phyloP scores from a whole-genome alignment of 148 eudicot species.

The Nepenthes gracilis region DNA sequence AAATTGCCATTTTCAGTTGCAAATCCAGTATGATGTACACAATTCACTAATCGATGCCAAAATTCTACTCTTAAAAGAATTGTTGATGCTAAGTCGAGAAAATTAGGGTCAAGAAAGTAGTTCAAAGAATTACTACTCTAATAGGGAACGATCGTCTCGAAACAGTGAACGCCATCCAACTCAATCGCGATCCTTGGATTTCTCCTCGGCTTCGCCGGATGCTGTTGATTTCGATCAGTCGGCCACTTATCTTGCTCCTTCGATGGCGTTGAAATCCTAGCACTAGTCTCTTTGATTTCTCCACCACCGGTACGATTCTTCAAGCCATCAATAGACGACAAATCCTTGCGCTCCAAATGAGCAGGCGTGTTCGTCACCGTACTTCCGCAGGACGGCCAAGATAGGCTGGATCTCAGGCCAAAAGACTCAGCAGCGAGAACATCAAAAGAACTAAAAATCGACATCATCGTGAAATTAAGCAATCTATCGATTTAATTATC shows the following conservation, averaged over 20 bases:
- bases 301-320: not conserved
- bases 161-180: slow-evolving; percentile 47
- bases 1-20: no score
- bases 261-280: slow-evolving; percentile 1
- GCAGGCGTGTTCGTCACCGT: not conserved
- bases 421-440: slow-evolving; percentile 24
- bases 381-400: not conserved
- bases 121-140: not conserved
- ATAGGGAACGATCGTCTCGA: slow-evolving; percentile 39
- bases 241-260: not conserved
- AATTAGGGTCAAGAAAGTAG: no score
- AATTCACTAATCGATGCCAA: no score
- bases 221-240: not conserved
- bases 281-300: slow-evolving; percentile 6
- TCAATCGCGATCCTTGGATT: slow-evolving; percentile 43
- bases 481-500: no score
- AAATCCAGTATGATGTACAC: no score
- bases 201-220: not conserved
- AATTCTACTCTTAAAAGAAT: no score
- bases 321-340: not conserved
- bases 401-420: slow-evolving; percentile 13
- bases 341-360: not conserved
- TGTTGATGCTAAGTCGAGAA: no score
- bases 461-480: slow-evolving; percentile 14
- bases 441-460: slow-evolving; percentile 40